Evolutionary conservation across 768 basidiomycete species (phyloP), one percentile per base, ranked within the genome.

Genomic region (Mycena amicta): DNA sequence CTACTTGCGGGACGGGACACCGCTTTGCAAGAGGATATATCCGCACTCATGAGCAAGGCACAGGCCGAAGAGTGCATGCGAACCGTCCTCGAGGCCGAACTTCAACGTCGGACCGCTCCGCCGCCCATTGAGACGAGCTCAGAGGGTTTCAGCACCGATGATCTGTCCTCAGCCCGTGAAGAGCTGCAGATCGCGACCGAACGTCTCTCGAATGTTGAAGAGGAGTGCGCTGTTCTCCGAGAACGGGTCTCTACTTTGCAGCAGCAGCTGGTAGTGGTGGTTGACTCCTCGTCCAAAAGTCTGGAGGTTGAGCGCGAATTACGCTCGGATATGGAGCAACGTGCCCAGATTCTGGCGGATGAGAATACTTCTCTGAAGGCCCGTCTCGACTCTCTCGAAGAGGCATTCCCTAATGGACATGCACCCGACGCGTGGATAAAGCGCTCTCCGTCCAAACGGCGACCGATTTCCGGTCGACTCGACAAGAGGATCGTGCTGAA

Each of bases 291-390:
- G 16, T 59, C 66, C 3, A 61, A 64, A 43, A 68, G 66, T 11
- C 53, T 70, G 2, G 66, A 70, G 43, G 57, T 65, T 25, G 69
- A 70, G 60, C 59, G 69, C 46, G 67, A 64, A 30, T 58, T 68
- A 3, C 66, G 69, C 12, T 58, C 59, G 5, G 69, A 70, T 52
- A 59, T 70, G 18, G 64, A 63, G 28, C 57, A 58, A 41, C 62
- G 65, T 39, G 51, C 61, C 31, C 54, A 33, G 25, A 33, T 27
- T 2, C 52, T 67, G 52, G 56, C 49, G 43, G 66, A 66, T 3
- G 65, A 65, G 50, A 70, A 67, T 16, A 25, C 30, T 4, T 39
- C 39, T 28, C 52, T 70, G 50, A 63, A 59, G 51, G 50, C 52
- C 3, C 28, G 61, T 8, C 39, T 66, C 11, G 51, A 49, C 3